These are phyloP conservation scores for Bjerkandera adusta DNA, from an alignment of 1,284 basidiomycete genomes.

Conservation along the genomic window DNA sequence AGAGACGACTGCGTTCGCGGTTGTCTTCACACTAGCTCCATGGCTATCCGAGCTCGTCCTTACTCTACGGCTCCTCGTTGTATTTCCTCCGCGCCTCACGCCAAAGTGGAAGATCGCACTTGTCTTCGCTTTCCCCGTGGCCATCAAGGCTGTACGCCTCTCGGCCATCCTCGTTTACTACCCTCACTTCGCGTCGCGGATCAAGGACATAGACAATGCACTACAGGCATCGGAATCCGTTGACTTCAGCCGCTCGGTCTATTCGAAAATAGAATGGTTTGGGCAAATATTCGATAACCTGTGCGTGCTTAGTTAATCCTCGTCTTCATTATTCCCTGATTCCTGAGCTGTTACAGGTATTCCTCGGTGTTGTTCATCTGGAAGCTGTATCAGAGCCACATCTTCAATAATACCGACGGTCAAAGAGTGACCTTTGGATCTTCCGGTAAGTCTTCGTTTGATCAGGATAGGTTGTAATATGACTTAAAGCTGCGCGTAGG, in stretches of 20 bases:
- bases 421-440: neutral
- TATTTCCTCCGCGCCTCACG: neutral
- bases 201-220: neutral
- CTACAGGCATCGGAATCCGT: neutral
- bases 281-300: conserved; percentile 2
- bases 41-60: conserved; percentile 6
- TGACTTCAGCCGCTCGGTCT: neutral
- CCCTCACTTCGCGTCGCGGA: neutral
- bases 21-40: neutral
- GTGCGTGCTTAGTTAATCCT: neutral
- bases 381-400: neutral
- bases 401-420: neutral
- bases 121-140: conserved; percentile 1
- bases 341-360: neutral
- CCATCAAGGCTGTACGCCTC: conserved; percentile 1
- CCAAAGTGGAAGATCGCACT: neutral
- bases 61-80: conserved; percentile 1
- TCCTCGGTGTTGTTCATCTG: neutral
- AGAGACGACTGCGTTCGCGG: too few relatives aligned
- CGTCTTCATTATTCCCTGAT: neutral
- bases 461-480: neutral
- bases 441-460: neutral
- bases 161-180: neutral
- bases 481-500: neutral
- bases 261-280: neutral